Conservation (phyloP, 352 stramenopile species). For the Phytophthora chlamydospora region DNA sequence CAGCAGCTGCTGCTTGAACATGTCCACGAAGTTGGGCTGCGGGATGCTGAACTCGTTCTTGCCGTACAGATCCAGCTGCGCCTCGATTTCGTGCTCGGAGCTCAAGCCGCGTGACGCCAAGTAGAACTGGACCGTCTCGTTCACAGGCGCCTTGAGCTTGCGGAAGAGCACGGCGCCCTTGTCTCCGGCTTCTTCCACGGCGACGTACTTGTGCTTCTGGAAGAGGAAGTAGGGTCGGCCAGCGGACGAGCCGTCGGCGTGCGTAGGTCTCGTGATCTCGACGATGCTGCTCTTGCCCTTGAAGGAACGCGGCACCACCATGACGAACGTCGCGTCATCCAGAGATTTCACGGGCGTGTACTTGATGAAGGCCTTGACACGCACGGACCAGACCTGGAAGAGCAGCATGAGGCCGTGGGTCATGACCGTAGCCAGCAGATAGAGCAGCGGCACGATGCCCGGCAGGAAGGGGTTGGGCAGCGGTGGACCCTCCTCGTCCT, state of each 20-base stretch:
- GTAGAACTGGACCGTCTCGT: slow-evolving; percentile 70
- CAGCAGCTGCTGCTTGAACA: slow-evolving; percentile 97
- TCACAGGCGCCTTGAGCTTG: slow-evolving; percentile 78
- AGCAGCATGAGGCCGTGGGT: slow-evolving; percentile 89
- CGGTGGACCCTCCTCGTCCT: slow-evolving; percentile 66
- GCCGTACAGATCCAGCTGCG: slow-evolving; percentile 76
- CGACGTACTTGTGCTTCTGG: slow-evolving; percentile 91
- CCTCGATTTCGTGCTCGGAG: slow-evolving; percentile 46
- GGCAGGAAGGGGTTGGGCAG: slow-evolving; percentile 92
- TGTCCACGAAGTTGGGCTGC: slow-evolving; percentile 94
- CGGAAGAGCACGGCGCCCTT: slow-evolving; percentile 76
- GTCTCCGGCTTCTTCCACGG: slow-evolving; percentile 58
- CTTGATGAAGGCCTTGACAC: slow-evolving; percentile 84
- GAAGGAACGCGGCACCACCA: slow-evolving; percentile 85
- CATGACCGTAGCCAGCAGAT: slow-evolving; percentile 75
- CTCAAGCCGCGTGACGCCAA: slow-evolving; percentile 52
- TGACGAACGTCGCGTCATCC: slow-evolving; percentile 73
- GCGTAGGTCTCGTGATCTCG: slow-evolving; percentile 51
- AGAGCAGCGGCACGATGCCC: slow-evolving; percentile 90
- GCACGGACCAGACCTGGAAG: slow-evolving; percentile 89
- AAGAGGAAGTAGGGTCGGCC: slow-evolving; percentile 81
- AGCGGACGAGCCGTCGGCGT: slow-evolving; percentile 41
- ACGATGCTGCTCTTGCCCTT: slow-evolving; percentile 90
- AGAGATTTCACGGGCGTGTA: slow-evolving; percentile 76
- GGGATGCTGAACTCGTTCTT: slow-evolving; percentile 96